Evolutionary conservation across 148 eudicot species (phyloP), one percentile per base, ranked within the genome.

Genomic region (Camellia japonica): DNA sequence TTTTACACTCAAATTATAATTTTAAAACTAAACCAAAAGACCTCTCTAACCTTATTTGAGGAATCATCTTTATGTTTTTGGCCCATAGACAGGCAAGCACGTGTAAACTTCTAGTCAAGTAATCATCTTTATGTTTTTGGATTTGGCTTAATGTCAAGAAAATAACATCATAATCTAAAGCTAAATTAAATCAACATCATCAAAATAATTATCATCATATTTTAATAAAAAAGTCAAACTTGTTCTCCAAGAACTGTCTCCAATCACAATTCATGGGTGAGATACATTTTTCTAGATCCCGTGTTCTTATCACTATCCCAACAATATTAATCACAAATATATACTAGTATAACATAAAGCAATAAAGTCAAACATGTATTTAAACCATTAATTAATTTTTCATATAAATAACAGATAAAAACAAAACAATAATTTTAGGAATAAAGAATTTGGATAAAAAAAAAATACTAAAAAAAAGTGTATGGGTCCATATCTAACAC

Each of bases 11-110:
- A 30, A 30, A 30, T 30, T 30, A 30, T 30, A 30, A 30, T 30
- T 30, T 30, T 30, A 30, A 30, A 30, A 30, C 38, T 30, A 30
- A 30, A 30, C 38, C 1, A 30, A 30, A 30, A 30, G 38, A 30
- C 68, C 71, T 42, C 71, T 68, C 71, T 43, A 68, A 68, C 71
- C 71, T 68, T 49, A 68, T 68, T 13, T 68, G 71, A 41, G 44
- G n/a, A 68, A 3, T 30, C 38, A 30, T 30, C 38, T 30, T 30
- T 30, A 30, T 30, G 38, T 30, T 30, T 30, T 30, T 30, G 38
- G 38, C 38, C 38, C 52, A 49, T 49, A 7, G 44, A 41, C 15
- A 66, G 42, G 71, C 15, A 3, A 16, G 71, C 71, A 42, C 71
- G 71, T 68, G 71, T 41, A 42, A 41, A 4, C n/a, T 14, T 3